phyloP scores from a whole-genome alignment of 495 filamentous ascomycete genomes.

The Penicillium simplicissimum region DNA sequence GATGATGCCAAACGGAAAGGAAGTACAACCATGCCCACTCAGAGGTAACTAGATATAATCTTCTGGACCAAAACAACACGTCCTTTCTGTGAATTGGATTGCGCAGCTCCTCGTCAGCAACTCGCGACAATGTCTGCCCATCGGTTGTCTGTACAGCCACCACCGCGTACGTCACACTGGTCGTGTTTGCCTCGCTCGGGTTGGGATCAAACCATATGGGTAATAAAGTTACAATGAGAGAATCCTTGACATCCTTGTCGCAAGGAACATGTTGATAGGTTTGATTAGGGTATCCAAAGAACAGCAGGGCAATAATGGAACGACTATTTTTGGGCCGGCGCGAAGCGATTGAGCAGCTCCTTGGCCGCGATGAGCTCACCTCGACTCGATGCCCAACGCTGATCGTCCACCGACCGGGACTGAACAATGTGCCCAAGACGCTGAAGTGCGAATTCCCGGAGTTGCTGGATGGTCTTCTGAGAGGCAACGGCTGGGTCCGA shows the following conservation, averaged over 20 bases:
- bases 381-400: constrained; percentile 68
- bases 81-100: background rate
- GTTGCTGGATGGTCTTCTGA: constrained; percentile 57
- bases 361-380: constrained; percentile 77
- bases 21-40: background rate
- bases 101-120: background rate
- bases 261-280: background rate
- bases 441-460: constrained; percentile 71
- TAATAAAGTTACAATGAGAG: background rate
- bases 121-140: background rate
- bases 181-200: background rate
- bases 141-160: background rate
- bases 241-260: background rate
- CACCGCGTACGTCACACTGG: background rate
- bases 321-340: constrained; percentile 18
- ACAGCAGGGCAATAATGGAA: background rate
- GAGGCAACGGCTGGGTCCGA: constrained; percentile 26
- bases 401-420: constrained; percentile 52
- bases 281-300: constrained; percentile 7
- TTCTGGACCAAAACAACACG: background rate
- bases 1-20: background rate
- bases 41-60: background rate
- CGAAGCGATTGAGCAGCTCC: constrained; percentile 59
- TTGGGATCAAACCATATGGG: background rate
- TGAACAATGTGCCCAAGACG: constrained; percentile 77